Evolutionary conservation across 371 early-diverging fungal species (phyloP), one percentile per base, ranked within the genome.

Genomic region (Sporodiniella umbellata): DNA sequence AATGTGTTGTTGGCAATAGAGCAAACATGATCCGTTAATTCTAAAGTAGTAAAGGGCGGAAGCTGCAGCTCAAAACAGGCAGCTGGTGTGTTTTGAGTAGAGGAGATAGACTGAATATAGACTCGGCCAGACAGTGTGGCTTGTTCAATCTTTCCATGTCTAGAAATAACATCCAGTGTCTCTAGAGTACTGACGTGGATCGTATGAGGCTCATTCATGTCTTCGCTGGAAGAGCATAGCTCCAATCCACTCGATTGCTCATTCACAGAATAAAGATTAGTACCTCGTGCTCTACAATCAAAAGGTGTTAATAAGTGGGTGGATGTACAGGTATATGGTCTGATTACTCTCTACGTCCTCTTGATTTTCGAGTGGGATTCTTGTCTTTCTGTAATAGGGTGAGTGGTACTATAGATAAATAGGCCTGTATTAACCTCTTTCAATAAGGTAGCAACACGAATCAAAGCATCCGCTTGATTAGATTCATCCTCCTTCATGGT

Each of bases 121-220:
- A 80, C 60, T 46, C 78, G 78, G 15, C 83, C 83, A 35, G 62
- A 62, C 17, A 80, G 63, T 39, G 66, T 61, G 17, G 77, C 58
- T 50, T 64, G 64, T 8, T 58, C 66, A 2, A 68, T 51, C 30
- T 72, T 51, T 3, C 83, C 83, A 1, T 55, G 56, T 21, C 65
- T 70, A 4, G 72, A 53, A 18, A 70, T 53, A 0, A 60, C 70
- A 55, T 79, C 71, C 1, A 83, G 51, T 24, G 66, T 74, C 40
- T 83, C 83, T 0, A 45, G 58, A 5, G 68, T 73, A 17, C 62
- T 68, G 0, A 66, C 66, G 23, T 54, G 42, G 19, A 75, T 58
- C 0, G 42, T 42, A 2, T 72, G 75, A 8, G 54, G 76, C 33
- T 19, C 48, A 40, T 48, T 17, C 15, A 2, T 31, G 26, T n/a